Conservation (phyloP, 345 rosid species). For the Dovyalis caffra region DNA sequence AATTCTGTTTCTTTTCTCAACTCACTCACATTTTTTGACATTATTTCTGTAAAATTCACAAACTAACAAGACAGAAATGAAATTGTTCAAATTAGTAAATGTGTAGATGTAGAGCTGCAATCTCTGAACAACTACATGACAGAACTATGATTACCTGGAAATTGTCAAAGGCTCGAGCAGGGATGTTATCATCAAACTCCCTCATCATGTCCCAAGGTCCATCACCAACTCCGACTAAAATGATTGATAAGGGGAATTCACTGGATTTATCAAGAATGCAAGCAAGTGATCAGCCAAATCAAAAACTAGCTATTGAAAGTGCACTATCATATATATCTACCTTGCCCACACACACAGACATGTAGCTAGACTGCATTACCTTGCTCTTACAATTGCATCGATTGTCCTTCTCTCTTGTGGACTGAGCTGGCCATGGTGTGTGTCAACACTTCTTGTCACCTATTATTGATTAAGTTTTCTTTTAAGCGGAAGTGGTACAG, state of each 20-base stretch:
- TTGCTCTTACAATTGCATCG: conserved; percentile 89
- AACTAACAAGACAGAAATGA: conserved; percentile 44
- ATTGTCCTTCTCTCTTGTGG: conserved; percentile 94
- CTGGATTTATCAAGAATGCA: conserved; percentile 37
- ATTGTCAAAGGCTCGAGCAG: conserved; percentile 90
- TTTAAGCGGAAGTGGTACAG: neutral
- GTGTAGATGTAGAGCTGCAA: neutral
- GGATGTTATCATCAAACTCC: conserved; percentile 95
- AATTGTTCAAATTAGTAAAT: neutral
- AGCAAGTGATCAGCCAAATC: neutral
- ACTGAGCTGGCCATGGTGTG: conserved; percentile 64
- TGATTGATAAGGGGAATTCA: conserved; percentile 79
- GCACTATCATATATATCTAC: neutral
- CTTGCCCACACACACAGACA: neutral
- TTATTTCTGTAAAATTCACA: conserved; percentile 90
- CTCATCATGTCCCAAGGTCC: conserved; percentile 99
- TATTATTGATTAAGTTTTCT: conserved; percentile 15
- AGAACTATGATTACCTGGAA: conserved; percentile 60
- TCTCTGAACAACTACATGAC: neutral
- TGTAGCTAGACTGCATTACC: conserved; percentile 38
- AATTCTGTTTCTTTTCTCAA: conserved; percentile 82
- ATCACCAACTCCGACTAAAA: conserved; percentile 95
- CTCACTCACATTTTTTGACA: conserved; percentile 62
- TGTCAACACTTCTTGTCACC: conserved; percentile 94
- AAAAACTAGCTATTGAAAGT: neutral